A percentile compares a stretch with the other conserved stretches of the same genome.
phyloP scores from a whole-genome alignment of 495 filamentous ascomycete species.

The Aspergillus coremiiformis region DNA sequence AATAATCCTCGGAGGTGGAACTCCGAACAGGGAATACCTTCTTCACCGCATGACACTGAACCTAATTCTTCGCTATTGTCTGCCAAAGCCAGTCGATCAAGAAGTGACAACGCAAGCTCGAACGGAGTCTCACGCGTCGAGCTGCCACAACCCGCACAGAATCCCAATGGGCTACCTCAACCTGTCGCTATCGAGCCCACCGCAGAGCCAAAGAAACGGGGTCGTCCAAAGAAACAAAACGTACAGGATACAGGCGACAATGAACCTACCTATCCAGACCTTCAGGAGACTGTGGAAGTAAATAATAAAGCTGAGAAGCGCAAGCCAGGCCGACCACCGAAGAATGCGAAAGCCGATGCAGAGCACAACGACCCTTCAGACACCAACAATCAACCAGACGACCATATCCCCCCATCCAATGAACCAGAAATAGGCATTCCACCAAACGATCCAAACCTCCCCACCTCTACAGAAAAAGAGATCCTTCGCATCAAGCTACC shows the following conservation, averaged over 20 bases:
- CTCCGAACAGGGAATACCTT: conserved; percentile 20
- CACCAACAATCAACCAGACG: background rate
- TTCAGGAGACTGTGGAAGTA: background rate
- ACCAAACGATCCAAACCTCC: background rate
- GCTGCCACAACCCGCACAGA: conserved; percentile 8
- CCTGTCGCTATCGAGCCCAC: conserved; percentile 19
- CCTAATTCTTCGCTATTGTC: conserved; percentile 34
- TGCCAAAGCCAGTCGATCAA: conserved; percentile 16
- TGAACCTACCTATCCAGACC: conserved; percentile 22
- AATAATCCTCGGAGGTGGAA: conserved; percentile 17
- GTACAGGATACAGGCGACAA: conserved; percentile 23
- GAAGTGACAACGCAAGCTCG: conserved; percentile 16
- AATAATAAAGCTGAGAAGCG: conserved; percentile 13
- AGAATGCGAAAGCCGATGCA: conserved; percentile 9
- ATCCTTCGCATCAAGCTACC: background rate
- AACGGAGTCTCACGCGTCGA: background rate
- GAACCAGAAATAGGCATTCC: background rate
- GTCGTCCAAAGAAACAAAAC: conserved; percentile 28
- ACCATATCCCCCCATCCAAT: background rate
- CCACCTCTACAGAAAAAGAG: background rate
- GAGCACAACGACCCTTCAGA: background rate
- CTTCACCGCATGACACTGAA: conserved; percentile 37
- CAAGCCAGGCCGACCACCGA: conserved; percentile 19
- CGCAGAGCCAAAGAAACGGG: conserved; percentile 25
- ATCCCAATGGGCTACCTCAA: conserved; percentile 28